Base-by-base conservation (phyloP, 805 yeast species). In the Kodamaea fukazawae region DNA sequence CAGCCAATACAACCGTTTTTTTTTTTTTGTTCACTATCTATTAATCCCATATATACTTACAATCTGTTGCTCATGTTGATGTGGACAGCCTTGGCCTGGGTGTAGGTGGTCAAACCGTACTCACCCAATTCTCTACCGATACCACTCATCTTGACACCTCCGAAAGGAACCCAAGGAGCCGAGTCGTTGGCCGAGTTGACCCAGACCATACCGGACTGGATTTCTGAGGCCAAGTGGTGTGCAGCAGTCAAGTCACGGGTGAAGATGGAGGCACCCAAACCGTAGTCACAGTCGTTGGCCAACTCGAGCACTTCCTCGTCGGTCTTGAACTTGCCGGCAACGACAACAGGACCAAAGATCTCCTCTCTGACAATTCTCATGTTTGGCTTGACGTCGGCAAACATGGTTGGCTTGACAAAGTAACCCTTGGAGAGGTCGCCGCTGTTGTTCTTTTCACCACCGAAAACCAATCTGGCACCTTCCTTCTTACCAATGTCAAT, bases 291-390 rank as follows among this genome's bases (percentile, higher is more conserved):
- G 51, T 76, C 77, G 60, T 87, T 87, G 49, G 95, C 95, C 44
- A 71, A 71, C 45, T 60, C 65, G 18, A 87, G 47, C 4, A 79
- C 95, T 54, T 86, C 90, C 36, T 78, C 83, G 48, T 79, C 83
- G 22, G 79, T 67, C 27, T 66, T 57, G 65, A 87, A 87, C 60
- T 76, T 78, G 42, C 82, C 77, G 26, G 83, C 70, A 6, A 79
- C 71, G 17, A 82, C 87, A 25, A 87, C 96, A 11, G 96, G 96
- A 13, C 96, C 96, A 60, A 87, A 87, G 43, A 87, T 86, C 63
- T 87, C 96, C 61, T 87, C 95, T 48, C 73, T 72, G 42, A 81
- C 83, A 36, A 87, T 76, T 44, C 74, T 68, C 78, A 82, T 81
- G 23, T 71, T 60, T 45, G 81, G 81, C 39, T 69, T 73, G 35